Evolutionary conservation across 768 basidiomycete genomes (phyloP).

Genomic region (Suillus subaureus): DNA sequence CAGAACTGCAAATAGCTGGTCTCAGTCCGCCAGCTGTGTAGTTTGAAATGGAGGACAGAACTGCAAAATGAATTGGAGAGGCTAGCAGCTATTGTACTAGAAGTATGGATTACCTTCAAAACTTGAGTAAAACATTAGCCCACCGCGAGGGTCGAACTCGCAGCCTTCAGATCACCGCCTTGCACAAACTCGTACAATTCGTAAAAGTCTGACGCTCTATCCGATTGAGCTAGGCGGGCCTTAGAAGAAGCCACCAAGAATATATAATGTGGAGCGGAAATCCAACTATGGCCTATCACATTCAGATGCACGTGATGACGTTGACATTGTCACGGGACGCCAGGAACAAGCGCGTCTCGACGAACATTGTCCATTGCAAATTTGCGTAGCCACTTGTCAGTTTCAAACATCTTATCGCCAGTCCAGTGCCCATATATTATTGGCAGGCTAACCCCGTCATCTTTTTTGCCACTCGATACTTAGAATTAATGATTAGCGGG

Average conservation of each 20-base stretch:
- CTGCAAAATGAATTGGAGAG: too few species aligned
- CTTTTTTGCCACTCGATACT: background rate
- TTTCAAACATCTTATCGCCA: background rate
- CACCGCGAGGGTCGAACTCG: conserved; percentile 68
- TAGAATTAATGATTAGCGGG: background rate
- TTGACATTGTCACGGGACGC: conserved; percentile 6
- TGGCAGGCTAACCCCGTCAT: too few species aligned
- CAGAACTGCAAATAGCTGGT: background rate
- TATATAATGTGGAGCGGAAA: too few species aligned
- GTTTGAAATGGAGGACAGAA: background rate
- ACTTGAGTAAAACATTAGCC: conserved; percentile 37
- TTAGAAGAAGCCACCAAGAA: background rate
- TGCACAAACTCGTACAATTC: conserved; percentile 30
- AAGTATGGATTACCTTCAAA: background rate
- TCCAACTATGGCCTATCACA: background rate
- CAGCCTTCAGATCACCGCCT: conserved; percentile 51
- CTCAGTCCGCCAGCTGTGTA: background rate
- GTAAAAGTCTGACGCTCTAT: conserved; percentile 61
- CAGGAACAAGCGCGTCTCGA: background rate
- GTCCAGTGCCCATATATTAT: background rate
- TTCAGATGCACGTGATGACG: conserved; percentile 1
- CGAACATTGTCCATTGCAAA: background rate
- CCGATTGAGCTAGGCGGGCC: conserved; percentile 56
- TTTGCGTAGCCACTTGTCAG: background rate
- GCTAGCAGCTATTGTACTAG: too few species aligned